phyloP scores from a whole-genome alignment of 106 monocot genomes.

The Phalaenopsis equestris region DNA sequence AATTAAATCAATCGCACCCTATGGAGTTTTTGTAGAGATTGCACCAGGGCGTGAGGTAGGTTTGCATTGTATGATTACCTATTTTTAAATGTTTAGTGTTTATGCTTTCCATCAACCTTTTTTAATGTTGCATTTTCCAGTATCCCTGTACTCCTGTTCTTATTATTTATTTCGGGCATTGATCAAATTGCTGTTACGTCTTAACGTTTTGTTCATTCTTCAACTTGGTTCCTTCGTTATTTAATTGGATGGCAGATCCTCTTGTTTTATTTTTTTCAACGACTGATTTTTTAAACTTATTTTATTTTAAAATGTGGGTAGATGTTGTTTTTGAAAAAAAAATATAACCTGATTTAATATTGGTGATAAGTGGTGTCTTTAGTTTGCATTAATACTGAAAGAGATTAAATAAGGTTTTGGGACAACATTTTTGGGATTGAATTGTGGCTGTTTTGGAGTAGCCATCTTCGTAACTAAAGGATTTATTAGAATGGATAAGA shows the following conservation, averaged over 20 bases:
- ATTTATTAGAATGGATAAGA: too few species aligned
- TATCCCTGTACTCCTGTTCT: neutral
- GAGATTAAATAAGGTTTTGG: neutral
- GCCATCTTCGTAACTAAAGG: too few species aligned
- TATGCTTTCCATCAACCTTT: neutral
- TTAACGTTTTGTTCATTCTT: neutral
- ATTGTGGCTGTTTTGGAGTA: too few species aligned
- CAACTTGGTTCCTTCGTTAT: neutral
- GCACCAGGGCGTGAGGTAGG: slow-evolving; percentile 91
- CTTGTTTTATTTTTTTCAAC: neutral
- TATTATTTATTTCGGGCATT: neutral
- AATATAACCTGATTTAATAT: neutral
- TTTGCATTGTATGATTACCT: neutral
- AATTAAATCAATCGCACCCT: slow-evolving; percentile 80
- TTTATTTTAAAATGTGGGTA: neutral
- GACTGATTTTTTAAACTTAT: neutral
- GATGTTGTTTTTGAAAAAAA: neutral
- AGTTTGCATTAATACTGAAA: neutral
- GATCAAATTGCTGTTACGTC: neutral
- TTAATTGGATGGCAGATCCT: neutral
- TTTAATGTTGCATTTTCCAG: neutral
- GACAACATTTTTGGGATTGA: too few species aligned
- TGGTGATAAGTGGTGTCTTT: neutral
- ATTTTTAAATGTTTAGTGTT: neutral
- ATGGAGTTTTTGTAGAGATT: slow-evolving; percentile 96